A percentile compares a stretch with the other conserved stretches of the same genome.
Conservation (phyloP, 441 rosid species). For the Corymbia citriodora region DNA sequence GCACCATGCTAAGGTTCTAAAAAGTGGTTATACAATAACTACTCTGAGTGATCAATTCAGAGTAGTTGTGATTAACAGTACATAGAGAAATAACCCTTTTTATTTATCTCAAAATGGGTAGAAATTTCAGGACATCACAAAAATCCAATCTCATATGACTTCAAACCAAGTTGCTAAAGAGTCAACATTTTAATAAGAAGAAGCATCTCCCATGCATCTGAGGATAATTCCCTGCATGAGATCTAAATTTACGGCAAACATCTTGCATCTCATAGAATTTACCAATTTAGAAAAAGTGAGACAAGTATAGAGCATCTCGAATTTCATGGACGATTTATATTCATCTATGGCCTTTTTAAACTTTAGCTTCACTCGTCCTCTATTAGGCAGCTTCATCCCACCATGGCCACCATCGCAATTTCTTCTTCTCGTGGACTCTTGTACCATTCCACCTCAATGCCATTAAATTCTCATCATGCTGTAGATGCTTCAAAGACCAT, state of each 20-base stretch:
- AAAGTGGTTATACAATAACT: no score
- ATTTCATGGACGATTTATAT: not conserved
- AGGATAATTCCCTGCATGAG: not conserved
- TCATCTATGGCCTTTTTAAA: not conserved
- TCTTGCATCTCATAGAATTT: not conserved
- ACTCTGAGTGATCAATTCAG: no score
- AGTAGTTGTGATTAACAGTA: no score
- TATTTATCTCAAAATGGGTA: no score
- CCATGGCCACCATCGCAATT: not conserved
- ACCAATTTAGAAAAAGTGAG: not conserved
- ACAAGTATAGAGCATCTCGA: not conserved
- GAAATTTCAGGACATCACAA: no score
- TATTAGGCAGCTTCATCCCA: not conserved
- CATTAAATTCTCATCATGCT: not conserved
- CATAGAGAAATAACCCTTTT: no score
- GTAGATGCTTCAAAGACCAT: not conserved
- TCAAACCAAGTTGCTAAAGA: not conserved
- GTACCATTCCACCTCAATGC: not conserved
- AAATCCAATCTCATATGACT: not conserved
- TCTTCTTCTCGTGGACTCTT: not conserved
- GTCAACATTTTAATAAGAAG: not conserved
- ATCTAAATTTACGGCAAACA: not conserved
- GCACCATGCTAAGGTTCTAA: no score
- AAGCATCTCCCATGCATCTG: not conserved
- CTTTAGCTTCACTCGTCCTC: not conserved